Base-by-base conservation (phyloP, 192 early-diverging fungal genomes). In the Allomyces macrogynus region DNA sequence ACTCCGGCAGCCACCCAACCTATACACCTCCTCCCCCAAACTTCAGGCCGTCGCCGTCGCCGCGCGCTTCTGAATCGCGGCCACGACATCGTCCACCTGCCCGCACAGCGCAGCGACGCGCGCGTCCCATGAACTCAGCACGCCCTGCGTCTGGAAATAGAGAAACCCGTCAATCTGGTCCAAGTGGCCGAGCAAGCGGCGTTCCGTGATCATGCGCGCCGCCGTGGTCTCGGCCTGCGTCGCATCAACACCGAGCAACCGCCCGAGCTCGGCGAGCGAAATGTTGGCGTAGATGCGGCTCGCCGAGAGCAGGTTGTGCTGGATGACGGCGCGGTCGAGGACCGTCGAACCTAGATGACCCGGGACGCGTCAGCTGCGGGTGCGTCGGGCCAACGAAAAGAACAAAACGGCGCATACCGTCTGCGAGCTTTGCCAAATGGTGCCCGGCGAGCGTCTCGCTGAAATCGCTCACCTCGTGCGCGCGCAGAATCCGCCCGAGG, bases 221-320 rank as follows among this genome's bases (percentile, higher is more conserved):
- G 91, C 94, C 61, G 87, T 78, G 62, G 77, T 73, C 74, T 98
- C 95, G 7, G 94, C 94, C 63, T 88, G 79, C 23, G 90, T 89
- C 1, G 83, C 72, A 9, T 80, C 75, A 40, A 94, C 85, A 4
- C 79, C 86, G 22, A 98, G 71, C 64, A 91, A 71, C 7, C 74
- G 77, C 4, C 87, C 89, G 25, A 98, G 78, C 70, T 95, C 88
- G 49, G 81, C 83, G 69, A 98, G 93, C 40, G 79, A 79, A 60
- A 98, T 95, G 70, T 89, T 92, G 67, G 89, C 85, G 74, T 98
- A 98, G 62, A 98, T 81, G 67, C 86, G 87, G 67, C 88, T 89
- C 1, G 90, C 85, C 18, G 91, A 82, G 60, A 95, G 77, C 23
- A 84, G 69, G 71, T 97, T 97, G 76, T 97, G 95, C 74, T 97